Evolutionary conservation across 1,139 yeast species (phyloP).

Genomic region (Scheffersomyces insectosa): DNA sequence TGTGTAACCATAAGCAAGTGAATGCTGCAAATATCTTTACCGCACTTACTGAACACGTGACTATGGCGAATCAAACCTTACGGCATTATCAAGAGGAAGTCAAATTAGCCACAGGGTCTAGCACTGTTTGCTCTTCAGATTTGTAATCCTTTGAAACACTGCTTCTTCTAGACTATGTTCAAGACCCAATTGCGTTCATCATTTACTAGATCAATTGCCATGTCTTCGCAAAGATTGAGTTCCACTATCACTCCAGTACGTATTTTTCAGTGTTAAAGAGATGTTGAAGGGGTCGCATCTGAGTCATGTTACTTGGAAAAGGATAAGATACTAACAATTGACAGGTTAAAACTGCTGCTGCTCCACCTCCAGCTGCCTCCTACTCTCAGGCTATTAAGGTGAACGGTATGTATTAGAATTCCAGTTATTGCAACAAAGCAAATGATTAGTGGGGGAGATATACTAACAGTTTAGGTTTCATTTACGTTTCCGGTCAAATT

Average conservation of each 20-base stretch:
- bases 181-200: too few species aligned
- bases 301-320: neutral
- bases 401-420: conserved; percentile 51
- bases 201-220: conserved; percentile 11
- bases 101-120: too few species aligned
- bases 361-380: conserved; percentile 95
- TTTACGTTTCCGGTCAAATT: conserved; percentile 94
- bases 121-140: too few species aligned
- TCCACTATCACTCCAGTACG: conserved; percentile 21
- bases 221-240: conserved; percentile 14
- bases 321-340: conserved; percentile 24
- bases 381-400: conserved; percentile 93
- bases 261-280: conserved; percentile 1
- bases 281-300: neutral
- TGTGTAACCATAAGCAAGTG: too few species aligned
- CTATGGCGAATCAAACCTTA: too few species aligned
- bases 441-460: neutral
- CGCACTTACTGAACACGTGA: too few species aligned
- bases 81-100: too few species aligned
- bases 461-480: conserved; percentile 52
- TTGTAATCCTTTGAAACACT: too few species aligned
- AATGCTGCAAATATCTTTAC: too few species aligned
- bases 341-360: conserved; percentile 65
- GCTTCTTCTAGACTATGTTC: too few species aligned
- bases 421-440: neutral